Conservation (phyloP, 1,284 basidiomycete genomes). For the Pascua guehoae region DNA sequence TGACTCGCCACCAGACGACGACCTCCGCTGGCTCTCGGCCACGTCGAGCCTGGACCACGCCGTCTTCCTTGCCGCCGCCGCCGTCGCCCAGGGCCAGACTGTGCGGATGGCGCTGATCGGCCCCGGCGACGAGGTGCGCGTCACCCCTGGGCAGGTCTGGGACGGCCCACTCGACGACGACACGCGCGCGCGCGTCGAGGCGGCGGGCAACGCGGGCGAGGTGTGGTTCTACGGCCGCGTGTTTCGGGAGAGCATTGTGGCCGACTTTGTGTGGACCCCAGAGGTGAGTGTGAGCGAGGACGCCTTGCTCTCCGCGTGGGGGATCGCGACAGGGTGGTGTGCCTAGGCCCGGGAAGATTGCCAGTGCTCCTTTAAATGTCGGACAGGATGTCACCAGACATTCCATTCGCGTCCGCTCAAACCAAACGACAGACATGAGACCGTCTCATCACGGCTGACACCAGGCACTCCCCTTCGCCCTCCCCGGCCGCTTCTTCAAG, state of each 20-base stretch:
- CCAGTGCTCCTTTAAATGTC: too few species aligned
- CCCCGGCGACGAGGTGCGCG: slow-evolving; percentile 2
- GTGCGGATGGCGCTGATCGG: slow-evolving; percentile 7
- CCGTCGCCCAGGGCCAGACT: not conserved
- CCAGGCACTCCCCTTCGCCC: slow-evolving; percentile 6
- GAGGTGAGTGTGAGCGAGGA: slow-evolving; percentile 17
- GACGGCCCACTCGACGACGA: not conserved
- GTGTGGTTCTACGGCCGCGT: slow-evolving; percentile 25
- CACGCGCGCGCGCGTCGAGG: not conserved
- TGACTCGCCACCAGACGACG: not conserved
- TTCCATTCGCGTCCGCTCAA: too few species aligned
- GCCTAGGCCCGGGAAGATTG: too few species aligned
- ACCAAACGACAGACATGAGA: too few species aligned
- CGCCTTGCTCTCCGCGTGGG: too few species aligned
- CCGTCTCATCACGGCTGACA: not conserved
- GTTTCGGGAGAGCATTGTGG: slow-evolving; percentile 17
- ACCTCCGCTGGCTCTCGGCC: slow-evolving; percentile 27
- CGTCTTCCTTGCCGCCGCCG: slow-evolving; percentile 28
- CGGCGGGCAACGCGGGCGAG: slow-evolving; percentile 5
- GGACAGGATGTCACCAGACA: too few species aligned
- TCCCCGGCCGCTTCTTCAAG: slow-evolving; percentile 9
- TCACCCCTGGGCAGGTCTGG: not conserved
- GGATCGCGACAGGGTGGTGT: too few species aligned
- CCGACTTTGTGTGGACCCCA: slow-evolving; percentile 16
- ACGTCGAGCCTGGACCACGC: slow-evolving; percentile 20